Base-by-base conservation (phyloP, 2,329 filamentous ascomycete species). In the Aspergillus awamori region DNA sequence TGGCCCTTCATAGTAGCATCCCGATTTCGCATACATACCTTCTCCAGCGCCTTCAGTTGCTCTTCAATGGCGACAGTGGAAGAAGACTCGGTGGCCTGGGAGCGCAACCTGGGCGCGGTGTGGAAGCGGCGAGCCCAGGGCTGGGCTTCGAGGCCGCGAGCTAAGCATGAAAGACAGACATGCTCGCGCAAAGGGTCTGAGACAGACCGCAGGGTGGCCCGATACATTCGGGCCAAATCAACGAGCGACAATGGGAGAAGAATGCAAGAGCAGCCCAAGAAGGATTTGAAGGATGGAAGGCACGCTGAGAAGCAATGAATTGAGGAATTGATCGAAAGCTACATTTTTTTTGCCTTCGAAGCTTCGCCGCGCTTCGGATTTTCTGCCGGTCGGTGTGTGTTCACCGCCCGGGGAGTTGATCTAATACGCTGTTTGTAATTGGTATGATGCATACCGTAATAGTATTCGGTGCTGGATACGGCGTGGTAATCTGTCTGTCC, bases 101-200 rank as follows among this genome's bases (percentile, higher is more conserved):
- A 48, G 41, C 65, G 69, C 54, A 59, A 60, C 17, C 59, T 47
- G 58, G 68, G 48, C 24, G 69, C 65, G 52, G 57, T 66, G 58
- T 72, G 70, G 39, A 73, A 72, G 61, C 66, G 68, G 58, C 70
- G 70, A 53, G 65, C 53, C 47, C 63, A 67, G 58, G 59, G 52
- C 49, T 65, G 69, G 65, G 65, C 66, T 60, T 60, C 63, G 57
- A 66, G 61, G 57, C 68, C 63, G 59, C 62, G 67, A n/a, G 68
- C 65, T 64, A 74, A 58, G 66, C 75, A 77, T 57, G 72, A 73
- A 39, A 71, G 60, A 64, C 74, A 78, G 62, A 76, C 69, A 74
- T 77, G 70, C 48, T 68, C 65, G 64, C 72, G 69, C 26, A 69
- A 41, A 63, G 74, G 72, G 67, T 72, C 72, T 73, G 70, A 67